These are phyloP conservation scores for Anethum foeniculum DNA, from an alignment of 140 eudicot species.

Conservation along the genomic window DNA sequence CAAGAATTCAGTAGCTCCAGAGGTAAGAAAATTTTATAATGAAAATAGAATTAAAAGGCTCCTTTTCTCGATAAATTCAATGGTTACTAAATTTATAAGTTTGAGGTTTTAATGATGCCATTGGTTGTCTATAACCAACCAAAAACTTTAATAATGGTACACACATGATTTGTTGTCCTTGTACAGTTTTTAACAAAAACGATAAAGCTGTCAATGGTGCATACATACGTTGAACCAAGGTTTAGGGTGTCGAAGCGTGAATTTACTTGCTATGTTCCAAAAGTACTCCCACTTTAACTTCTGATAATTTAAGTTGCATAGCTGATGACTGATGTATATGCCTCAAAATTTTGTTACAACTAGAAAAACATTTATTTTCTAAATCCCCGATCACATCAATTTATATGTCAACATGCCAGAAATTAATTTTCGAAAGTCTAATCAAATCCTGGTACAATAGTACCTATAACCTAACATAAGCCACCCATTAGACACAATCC, in stretches of 20 bases:
- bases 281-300: not conserved
- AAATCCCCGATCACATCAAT: not conserved
- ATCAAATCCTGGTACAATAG: too few species aligned
- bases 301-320: not conserved
- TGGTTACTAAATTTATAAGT: not conserved
- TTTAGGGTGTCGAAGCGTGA: not conserved
- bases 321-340: not conserved
- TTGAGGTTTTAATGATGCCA: not conserved
- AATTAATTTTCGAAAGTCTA: not conserved
- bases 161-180: not conserved
- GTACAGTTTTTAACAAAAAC: not conserved
- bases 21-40: not conserved
- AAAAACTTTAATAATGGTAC: not conserved
- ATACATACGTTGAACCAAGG: not conserved
- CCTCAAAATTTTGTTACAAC: too few species aligned
- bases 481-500: not conserved
- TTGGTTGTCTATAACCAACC: not conserved
- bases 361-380: not conserved
- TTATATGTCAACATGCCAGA: not conserved
- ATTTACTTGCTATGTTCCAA: not conserved
- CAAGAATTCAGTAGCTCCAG: not conserved
- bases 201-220: not conserved
- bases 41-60: not conserved
- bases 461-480: not conserved
- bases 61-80: not conserved